These are phyloP conservation scores for Ceriops zippeliana DNA, from an alignment of 345 rosid species.

Conservation along the genomic window DNA sequence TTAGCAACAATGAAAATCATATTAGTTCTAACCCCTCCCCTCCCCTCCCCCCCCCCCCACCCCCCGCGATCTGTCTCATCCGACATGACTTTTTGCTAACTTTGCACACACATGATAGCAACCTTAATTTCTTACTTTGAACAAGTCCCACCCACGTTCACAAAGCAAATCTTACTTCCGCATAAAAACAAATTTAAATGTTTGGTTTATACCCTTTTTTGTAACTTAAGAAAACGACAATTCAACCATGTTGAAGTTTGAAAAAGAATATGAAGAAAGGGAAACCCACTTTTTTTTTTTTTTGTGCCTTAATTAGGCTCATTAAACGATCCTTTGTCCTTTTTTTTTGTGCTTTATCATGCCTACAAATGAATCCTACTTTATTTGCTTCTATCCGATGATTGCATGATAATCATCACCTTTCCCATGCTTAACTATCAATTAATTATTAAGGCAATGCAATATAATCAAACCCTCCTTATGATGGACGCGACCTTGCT, in stretches of 20 bases:
- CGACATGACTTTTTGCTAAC: constrained; percentile 9
- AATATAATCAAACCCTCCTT: background rate
- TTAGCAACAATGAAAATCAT: too few relatives aligned
- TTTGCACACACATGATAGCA: background rate
- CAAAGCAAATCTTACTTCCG: constrained; percentile 9
- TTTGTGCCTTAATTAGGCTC: too few relatives aligned
- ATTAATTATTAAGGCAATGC: background rate
- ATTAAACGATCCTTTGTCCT: constrained; percentile 24
- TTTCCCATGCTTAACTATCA: constrained; percentile 15
- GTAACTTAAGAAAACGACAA: constrained; percentile 1
- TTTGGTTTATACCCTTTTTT: background rate
- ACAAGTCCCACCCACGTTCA: background rate
- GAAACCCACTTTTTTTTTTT: background rate
- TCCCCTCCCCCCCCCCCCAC: too few relatives aligned
- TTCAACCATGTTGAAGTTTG: background rate
- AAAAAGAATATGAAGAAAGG: background rate
- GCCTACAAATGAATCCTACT: constrained; percentile 13
- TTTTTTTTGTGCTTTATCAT: constrained; percentile 12
- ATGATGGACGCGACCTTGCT: background rate
- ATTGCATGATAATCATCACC: constrained; percentile 9
- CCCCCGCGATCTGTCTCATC: constrained; percentile 22
- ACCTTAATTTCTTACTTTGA: constrained; percentile 5
- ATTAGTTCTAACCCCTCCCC: too few relatives aligned
- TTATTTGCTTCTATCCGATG: constrained; percentile 7
- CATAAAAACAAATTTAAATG: constrained; percentile 2